These are phyloP conservation scores for Calophaca sinica DNA, from an alignment of 306 rosid species.

Conservation along the genomic window DNA sequence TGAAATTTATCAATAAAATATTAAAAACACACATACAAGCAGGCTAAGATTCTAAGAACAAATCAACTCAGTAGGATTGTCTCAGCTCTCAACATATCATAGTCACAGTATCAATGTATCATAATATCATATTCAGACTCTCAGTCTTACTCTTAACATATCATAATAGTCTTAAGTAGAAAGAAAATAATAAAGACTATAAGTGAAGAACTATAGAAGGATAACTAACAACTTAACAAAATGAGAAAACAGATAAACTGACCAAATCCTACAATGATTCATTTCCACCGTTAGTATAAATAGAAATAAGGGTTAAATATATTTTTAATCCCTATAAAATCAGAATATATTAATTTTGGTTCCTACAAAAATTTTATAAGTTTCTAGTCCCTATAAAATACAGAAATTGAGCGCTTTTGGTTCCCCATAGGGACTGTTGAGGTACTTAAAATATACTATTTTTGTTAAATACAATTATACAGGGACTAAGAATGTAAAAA, in stretches of 20 bases:
- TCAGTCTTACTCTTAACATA: neutral
- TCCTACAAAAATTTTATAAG: too few relatives aligned
- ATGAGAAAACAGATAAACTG: slow-evolving; percentile 17
- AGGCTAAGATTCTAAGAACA: neutral
- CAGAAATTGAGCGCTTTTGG: too few relatives aligned
- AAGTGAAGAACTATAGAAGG: slow-evolving; percentile 27
- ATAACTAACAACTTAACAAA: slow-evolving; percentile 3
- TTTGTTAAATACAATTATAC: too few relatives aligned
- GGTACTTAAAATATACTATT: too few relatives aligned
- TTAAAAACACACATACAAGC: neutral
- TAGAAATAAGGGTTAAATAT: too few relatives aligned
- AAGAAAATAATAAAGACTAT: neutral
- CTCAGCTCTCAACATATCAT: neutral
- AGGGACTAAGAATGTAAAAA: too few relatives aligned
- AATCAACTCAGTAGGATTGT: slow-evolving; percentile 29
- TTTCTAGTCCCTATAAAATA: too few relatives aligned
- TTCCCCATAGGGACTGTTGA: too few relatives aligned
- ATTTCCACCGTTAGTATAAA: slow-evolving; percentile 20
- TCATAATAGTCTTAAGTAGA: neutral
- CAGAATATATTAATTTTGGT: too few relatives aligned
- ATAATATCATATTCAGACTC: neutral
- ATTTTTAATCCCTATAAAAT: too few relatives aligned
- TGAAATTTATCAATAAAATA: slow-evolving; percentile 22
- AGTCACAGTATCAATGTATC: too few relatives aligned
- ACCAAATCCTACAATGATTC: slow-evolving; percentile 21